Percentiles rank a stretch among this genome's conserved stretches.
These are phyloP conservation scores for Cocos nucifera DNA, from an alignment of 176 grass and related monocot genomes.

Conservation along the genomic window DNA sequence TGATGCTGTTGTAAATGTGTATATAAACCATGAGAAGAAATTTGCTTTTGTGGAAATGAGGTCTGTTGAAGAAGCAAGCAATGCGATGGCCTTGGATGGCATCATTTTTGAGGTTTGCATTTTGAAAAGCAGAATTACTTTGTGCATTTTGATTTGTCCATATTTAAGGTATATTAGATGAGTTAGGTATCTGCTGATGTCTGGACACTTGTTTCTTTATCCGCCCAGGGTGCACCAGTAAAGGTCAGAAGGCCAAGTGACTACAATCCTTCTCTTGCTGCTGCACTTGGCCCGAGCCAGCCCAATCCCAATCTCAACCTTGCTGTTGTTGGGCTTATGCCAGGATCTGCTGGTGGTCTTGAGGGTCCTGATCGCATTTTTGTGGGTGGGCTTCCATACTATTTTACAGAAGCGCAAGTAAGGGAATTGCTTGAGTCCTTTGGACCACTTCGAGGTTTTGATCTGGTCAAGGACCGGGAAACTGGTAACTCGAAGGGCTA, in stretches of 20 bases:
- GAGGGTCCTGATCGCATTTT: constrained; percentile 96
- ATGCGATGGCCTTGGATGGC: constrained; percentile 96
- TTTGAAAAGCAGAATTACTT: not conserved
- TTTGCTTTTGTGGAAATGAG: constrained; percentile 99
- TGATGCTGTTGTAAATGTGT: constrained; percentile 97
- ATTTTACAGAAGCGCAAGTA: constrained; percentile 93
- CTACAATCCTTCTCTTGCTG: constrained; percentile 92
- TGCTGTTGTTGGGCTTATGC: constrained; percentile 76
- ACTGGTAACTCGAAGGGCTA: constrained; percentile 97
- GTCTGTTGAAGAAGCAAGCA: constrained; percentile 98
- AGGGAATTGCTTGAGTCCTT: constrained; percentile 94
- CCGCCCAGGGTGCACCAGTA: constrained; percentile 62
- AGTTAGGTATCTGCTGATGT: not conserved
- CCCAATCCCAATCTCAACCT: constrained; percentile 95
- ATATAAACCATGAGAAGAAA: constrained; percentile 99
- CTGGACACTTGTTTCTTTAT: not conserved
- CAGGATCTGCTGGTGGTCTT: constrained; percentile 83
- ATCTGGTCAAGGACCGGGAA: constrained; percentile 96
- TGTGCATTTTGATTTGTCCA: not conserved
- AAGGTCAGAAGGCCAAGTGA: constrained; percentile 92
- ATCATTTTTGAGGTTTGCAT: constrained; percentile 71
- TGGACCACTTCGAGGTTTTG: constrained; percentile 82
- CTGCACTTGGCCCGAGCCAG: constrained; percentile 86
- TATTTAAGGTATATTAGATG: too few species aligned
- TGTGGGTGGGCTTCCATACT: constrained; percentile 92